Base-by-base conservation (phyloP, 2,329 filamentous ascomycete species). In the Diaporthe helianthi region DNA sequence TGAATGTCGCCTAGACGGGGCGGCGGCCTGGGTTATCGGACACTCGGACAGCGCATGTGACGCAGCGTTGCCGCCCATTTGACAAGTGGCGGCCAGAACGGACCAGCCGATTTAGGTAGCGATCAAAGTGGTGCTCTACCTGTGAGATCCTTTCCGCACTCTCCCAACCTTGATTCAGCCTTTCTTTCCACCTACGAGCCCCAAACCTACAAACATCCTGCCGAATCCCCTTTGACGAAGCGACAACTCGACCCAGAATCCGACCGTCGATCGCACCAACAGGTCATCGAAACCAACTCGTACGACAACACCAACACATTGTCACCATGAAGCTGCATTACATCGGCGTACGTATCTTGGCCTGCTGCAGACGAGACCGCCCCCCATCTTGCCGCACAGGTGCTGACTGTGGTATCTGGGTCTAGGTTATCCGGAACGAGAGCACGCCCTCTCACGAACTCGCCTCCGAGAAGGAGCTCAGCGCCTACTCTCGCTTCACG, bases 341-440 rank as follows among this genome's bases (percentile, higher is more conserved):
- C 82, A 92, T 95, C 77, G 92, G 92, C 76, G 92, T 95, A 89
- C 74, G 89, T 78, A 72, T 65, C 47, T 71, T 72, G 71, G 73
- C 72, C 72, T 71, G 61, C 70, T 71, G 63, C 70, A 70, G 66
- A 68, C 60, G 41, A 47, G 41, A 13, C n/a, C 44, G 60, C 22
- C 47, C 49, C 44, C 31, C 53, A n/a, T n/a, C n/a, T n/a, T n/a
- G n/a, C n/a, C 71, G 60, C 66, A 69, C 44, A 4, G 44, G 9
- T 47, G 44, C 70, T 72, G 69, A 66, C 52, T 49, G 26, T 38
- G 24, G 65, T 61, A 58, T 31, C 38, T 64, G 51, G n/a, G n/a
- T 52, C 70, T 76, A 97, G 93, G 88, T 97, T 80, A 85, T 96
- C 78, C 92, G 91, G 82, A 96, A 96, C 82, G 90, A 92, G 26